Base-by-base conservation (phyloP, 352 stramenopile genomes). In the Elongisporangium undulatum region DNA sequence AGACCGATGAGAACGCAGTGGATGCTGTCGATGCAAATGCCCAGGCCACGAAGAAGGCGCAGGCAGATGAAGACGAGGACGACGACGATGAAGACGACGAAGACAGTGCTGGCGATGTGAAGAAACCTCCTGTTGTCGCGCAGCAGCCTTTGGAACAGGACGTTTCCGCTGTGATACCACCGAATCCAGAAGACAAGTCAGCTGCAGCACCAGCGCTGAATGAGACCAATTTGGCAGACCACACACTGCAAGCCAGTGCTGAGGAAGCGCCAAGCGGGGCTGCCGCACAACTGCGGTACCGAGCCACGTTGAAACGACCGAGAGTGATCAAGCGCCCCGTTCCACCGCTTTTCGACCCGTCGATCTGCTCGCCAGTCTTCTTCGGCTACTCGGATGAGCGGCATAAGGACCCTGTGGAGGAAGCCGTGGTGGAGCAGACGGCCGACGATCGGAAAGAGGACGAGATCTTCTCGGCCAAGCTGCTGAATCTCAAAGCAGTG, bases 311-410 rank as follows among this genome's bases (percentile, higher is more conserved):
- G 13, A 85, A 85, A 62, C 63, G 66, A 19, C 69, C 78, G 15
- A 72, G 78, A 22, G 60, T 88, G 45, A 70, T 88, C 50, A 82
- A 87, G 51, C 76, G 77, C 1, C 34, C 38, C 0, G 51, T 88
- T 15, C 77, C 80, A 6, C 34, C 70, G 0, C 49, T 61, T 4
- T 90, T 89, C 45, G 69, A 94, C 49, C 50, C 75, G 10, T 55
- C 67, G 2, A 67, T 61, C 7, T 66, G 80, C 22, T 90, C 67
- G 53, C 82, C 82, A 0, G 66, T 89, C 4, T 92, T 90, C 62
- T 94, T 94, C 57, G 82, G 85, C 1, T 92, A 90, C 54, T 72
- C 75, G 0, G 63, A 68, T 3, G 65, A 80, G 39, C 85, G 78
- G 17, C 61, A 71, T 4, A 66, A 38, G 2, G 74, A 85, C 41